Base-by-base conservation (phyloP, 1,284 basidiomycete genomes). In the Xerocomus nothofagi region DNA sequence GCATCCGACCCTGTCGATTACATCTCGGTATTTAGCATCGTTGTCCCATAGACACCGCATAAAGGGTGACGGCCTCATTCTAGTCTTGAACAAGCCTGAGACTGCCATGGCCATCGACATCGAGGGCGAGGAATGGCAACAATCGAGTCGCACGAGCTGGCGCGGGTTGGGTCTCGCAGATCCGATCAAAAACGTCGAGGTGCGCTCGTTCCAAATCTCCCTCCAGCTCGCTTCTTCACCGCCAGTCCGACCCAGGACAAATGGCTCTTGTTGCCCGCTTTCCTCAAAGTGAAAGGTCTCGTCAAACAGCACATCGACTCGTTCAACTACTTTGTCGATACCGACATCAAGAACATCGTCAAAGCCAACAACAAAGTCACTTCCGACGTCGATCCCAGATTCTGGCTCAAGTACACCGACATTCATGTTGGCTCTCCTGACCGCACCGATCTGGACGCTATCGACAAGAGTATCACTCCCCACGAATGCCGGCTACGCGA, bases 301-400 rank as follows among this genome's bases (percentile, higher is more conserved):
- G 95, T 98, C 54, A 99, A 99, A 74, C 97, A 99, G 69, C 97
- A 99, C 67, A 93, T 99, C 61, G 98, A 99, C 71, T 98, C 95
- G 9, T 99, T 97, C 85, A 99, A 99, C 75, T 97, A 98, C 72
- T 99, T 99, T 68, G 93, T 99, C 62, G 91, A 99, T 64, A 88
- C 91, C 32, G 95, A 98, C 66, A 90, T 98, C 66, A 96, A 95
- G 70, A 96, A 96, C 61, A 98, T 99, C 62, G 85, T 98, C 46
- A 88, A 87, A 55, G 94, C 93, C 12, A 98, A 98, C 68, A 86
- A 85, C 70, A 91, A 92, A 63, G 86, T 97, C 63, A 91, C 90
- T 4, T 98, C 95, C 4, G 97, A 99, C 61, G 93, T 98, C 58
- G 95, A 99, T 71, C 97, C 96, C 9, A 85, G 90, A 40, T 98